phyloP scores from a whole-genome alignment of 179 eudicot species.

The Nepenthes alata region DNA sequence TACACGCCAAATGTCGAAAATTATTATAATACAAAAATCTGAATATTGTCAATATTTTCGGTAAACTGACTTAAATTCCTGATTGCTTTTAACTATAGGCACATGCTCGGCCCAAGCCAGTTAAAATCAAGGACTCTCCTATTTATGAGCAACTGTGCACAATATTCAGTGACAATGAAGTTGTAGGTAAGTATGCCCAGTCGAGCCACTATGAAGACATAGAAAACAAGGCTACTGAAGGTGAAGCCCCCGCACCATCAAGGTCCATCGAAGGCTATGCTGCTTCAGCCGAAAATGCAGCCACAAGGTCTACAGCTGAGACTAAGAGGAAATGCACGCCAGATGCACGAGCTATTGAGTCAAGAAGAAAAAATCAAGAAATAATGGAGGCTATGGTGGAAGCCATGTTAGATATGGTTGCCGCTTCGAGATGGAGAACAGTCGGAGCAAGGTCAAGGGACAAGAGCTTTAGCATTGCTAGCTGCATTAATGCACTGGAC shows the following conservation, averaged over 20 bases:
- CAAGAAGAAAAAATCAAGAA: slow-evolving; percentile 25
- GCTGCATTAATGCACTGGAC: slow-evolving; percentile 53
- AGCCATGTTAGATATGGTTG: slow-evolving; percentile 55
- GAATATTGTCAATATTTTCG: not conserved
- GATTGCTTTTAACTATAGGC: slow-evolving; percentile 19
- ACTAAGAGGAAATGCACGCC: slow-evolving; percentile 46
- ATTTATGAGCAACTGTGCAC: slow-evolving; percentile 59
- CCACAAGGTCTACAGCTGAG: slow-evolving; percentile 18
- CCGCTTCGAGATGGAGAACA: slow-evolving; percentile 32
- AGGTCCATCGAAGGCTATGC: slow-evolving; percentile 17
- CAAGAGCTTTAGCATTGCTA: slow-evolving; percentile 34
- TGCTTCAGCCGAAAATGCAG: slow-evolving; percentile 17
- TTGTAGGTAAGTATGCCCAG: slow-evolving; percentile 70
- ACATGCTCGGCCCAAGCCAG: slow-evolving; percentile 35
- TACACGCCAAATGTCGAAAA: too few species aligned
- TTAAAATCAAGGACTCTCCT: slow-evolving; percentile 59
- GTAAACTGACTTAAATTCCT: slow-evolving; percentile 1
- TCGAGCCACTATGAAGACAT: slow-evolving; percentile 67
- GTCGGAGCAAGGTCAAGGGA: slow-evolving; percentile 12
- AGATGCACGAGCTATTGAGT: slow-evolving; percentile 22
- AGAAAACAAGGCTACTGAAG: slow-evolving; percentile 26
- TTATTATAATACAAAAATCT: too few species aligned
- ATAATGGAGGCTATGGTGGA: slow-evolving; percentile 36
- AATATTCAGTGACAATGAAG: slow-evolving; percentile 53
- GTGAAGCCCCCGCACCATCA: slow-evolving; percentile 21